Conservation (phyloP, 257 asterid species). For the Plectranthus barbatus region DNA sequence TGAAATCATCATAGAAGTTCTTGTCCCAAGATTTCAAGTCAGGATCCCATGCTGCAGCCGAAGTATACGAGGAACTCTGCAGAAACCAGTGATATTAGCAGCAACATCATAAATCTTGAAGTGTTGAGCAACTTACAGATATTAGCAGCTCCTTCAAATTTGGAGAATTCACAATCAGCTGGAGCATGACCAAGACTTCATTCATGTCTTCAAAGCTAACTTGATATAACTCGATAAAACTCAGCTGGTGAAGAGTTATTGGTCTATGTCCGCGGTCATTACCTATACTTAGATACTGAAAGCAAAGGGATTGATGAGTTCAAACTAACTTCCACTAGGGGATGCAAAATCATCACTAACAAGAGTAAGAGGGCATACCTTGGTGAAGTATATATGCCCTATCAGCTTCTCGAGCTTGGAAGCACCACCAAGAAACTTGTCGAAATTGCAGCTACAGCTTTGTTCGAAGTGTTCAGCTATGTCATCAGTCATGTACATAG, state of each 20-base stretch:
- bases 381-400: constrained; percentile 82
- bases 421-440: constrained; percentile 74
- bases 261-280: constrained; percentile 31
- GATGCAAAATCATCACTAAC: neutral
- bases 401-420: constrained; percentile 69
- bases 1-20: constrained; percentile 21
- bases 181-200: constrained; percentile 67
- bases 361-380: constrained; percentile 36
- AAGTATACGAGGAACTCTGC: constrained; percentile 52
- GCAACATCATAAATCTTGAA: neutral
- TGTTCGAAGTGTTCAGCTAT: constrained; percentile 65
- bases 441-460: constrained; percentile 67
- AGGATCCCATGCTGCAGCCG: constrained; percentile 14
- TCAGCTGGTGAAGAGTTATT: constrained; percentile 40
- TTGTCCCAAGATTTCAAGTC: constrained; percentile 49
- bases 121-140: constrained; percentile 42
- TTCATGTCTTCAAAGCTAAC: constrained; percentile 73
- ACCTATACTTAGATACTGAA: constrained; percentile 70
- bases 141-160: constrained; percentile 59
- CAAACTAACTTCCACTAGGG: neutral
- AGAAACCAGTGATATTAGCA: neutral
- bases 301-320: constrained; percentile 13
- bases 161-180: constrained; percentile 65
- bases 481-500: constrained; percentile 78
- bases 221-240: constrained; percentile 70